Evolutionary conservation across 257 asterid genomes (phyloP), one percentile per base, ranked within the genome.

Genomic region (Petunia secreta): DNA sequence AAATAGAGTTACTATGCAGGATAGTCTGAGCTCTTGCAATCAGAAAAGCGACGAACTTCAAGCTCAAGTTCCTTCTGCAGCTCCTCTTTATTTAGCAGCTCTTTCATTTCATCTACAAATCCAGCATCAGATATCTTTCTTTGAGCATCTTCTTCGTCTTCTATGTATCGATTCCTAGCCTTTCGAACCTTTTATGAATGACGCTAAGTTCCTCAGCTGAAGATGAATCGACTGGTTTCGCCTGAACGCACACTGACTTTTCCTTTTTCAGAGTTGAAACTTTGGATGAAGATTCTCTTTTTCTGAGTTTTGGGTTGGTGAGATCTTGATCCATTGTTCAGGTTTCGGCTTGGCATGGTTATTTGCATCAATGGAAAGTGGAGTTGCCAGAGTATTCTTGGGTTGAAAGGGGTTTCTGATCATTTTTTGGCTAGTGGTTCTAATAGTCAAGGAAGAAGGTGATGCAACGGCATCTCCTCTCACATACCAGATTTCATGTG

Each of bases 31-130:
- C 86, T 95, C 91, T 59, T 91, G 90, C 73, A 95, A 88, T 55
- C 98, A 92, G 73, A 89, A 95, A 85, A 95, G 58, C 98, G 88
- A 84, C 93, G 98, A 3, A 95, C 92, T 84, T 95, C 97, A n/a
- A 89, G 89, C 84, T 95, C 99, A 2, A 93, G 92, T 83, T 88
- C 84, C 75, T 90, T 92, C 91, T 95, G 99, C 73, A 50, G 40
- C 77, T 92, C 93, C 41, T 97, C 97, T 86, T 92, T 81, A 2
- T 54, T 67, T 8, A 81, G 44, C 15, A 92, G 84, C 80, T 90
- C 96, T 81, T 88, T 86, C 87, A 91, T 81, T 88, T 86, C 87
- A 91, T 86, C 58, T 88, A 88, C 89, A 85, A 62, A 87, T 93
- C 96, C 83, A 95, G 82, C 67, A 86, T 5, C 80, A 37, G 15